Conservation (phyloP, 306 rosid species). For the Luffa acutangula region DNA sequence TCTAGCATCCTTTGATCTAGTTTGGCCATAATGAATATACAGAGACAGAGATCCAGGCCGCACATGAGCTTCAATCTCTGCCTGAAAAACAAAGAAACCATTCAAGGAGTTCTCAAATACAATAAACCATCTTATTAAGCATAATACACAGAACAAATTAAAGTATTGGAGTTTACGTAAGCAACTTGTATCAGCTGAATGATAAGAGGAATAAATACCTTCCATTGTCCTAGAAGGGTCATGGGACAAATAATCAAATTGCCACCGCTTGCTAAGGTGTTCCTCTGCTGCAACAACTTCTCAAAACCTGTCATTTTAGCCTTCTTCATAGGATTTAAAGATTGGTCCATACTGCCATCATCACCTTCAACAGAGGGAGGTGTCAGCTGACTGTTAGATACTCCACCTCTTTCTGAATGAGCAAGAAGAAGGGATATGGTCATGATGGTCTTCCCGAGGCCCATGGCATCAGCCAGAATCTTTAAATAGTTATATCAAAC, state of each 20-base stretch:
- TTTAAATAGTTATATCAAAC: constrained; percentile 24
- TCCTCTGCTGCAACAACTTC: constrained; percentile 44
- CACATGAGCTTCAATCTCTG: constrained; percentile 82
- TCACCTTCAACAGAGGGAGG: constrained; percentile 29
- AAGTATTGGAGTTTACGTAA: background rate
- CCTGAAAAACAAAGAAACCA: constrained; percentile 36
- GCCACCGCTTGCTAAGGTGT: constrained; percentile 48
- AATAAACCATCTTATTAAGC: background rate
- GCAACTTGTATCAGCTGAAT: background rate
- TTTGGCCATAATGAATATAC: constrained; percentile 85
- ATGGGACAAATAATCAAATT: constrained; percentile 83
- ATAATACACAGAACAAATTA: background rate
- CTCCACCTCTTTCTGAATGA: constrained; percentile 54
- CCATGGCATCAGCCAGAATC: constrained; percentile 99
- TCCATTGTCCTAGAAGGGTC: constrained; percentile 96
- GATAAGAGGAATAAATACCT: constrained; percentile 21
- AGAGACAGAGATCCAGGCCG: constrained; percentile 63
- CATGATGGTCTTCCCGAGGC: constrained; percentile 96
- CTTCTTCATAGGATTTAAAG: constrained; percentile 31
- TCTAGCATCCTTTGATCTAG: constrained; percentile 80
- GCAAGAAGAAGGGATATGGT: constrained; percentile 79
- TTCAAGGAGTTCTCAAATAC: background rate
- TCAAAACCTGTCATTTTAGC: constrained; percentile 58
- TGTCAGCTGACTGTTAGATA: constrained; percentile 30
- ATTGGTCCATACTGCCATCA: constrained; percentile 25